Evolutionary conservation across 352 stramenopile species (phyloP).

Genomic region (Globisporangium ultimum): DNA sequence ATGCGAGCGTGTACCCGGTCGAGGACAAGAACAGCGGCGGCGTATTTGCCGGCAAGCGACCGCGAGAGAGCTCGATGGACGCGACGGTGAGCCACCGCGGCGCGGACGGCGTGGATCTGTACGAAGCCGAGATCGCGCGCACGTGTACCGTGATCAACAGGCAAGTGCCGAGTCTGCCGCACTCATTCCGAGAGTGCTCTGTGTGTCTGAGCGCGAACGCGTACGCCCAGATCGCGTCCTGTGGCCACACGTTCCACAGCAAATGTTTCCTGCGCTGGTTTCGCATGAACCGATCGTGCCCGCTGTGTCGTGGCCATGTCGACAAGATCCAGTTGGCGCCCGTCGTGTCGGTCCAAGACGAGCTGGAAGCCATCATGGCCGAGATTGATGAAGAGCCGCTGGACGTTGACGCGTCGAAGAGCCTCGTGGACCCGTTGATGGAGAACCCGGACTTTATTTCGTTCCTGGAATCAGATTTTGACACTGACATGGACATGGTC

Average conservation of each 20-base stretch:
- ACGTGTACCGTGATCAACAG: conserved; percentile 52
- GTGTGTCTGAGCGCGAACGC: conserved; percentile 74
- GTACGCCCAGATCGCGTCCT: conserved; percentile 60
- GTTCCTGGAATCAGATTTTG: conserved; percentile 52
- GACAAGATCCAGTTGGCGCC: conserved; percentile 57
- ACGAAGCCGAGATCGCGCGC: conserved; percentile 63
- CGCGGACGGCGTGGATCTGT: conserved; percentile 42
- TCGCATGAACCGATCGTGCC: conserved; percentile 67
- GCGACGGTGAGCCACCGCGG: neutral
- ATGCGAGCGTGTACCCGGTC: conserved; percentile 2
- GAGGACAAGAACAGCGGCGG: conserved; percentile 7
- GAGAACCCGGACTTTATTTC: conserved; percentile 42
- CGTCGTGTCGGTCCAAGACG: conserved; percentile 45
- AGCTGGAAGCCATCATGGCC: conserved; percentile 76
- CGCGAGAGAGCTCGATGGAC: conserved; percentile 15
- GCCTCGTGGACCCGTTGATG: conserved; percentile 32
- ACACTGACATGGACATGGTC: conserved; percentile 68
- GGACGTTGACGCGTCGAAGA: conserved; percentile 19
- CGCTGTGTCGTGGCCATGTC: conserved; percentile 59
- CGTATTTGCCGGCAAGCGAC: conserved; percentile 14
- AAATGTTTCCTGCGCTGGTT: conserved; percentile 83
- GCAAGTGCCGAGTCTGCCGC: conserved; percentile 36
- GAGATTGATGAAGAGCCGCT: conserved; percentile 60
- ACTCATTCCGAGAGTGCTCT: conserved; percentile 64
- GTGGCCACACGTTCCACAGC: conserved; percentile 77